Percentiles rank a stretch among this genome's conserved stretches.
Evolutionary conservation across 2,329 filamentous ascomycete genomes (phyloP).

Genomic region (Aureobasidium sp.): DNA sequence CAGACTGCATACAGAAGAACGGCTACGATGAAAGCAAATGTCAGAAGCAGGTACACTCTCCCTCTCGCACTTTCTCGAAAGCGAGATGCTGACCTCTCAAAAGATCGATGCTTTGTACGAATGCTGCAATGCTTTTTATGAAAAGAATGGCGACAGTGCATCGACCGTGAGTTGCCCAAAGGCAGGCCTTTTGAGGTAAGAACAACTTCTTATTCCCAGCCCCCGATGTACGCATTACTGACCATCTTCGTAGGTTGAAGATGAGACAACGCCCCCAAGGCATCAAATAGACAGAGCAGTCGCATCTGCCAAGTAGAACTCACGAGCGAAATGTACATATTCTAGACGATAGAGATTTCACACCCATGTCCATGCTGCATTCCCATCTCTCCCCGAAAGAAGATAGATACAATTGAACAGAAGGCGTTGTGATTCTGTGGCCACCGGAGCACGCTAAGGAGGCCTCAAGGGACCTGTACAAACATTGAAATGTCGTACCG

Average conservation of each 20-base stretch:
- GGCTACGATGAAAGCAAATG: slow-evolving; percentile 83
- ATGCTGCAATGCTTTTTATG: slow-evolving; percentile 87
- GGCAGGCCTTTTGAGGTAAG: slow-evolving; percentile 59
- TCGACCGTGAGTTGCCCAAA: slow-evolving; percentile 80
- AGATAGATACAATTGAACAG: slow-evolving; percentile 48
- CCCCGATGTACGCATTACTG: no score
- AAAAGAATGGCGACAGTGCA: slow-evolving; percentile 67
- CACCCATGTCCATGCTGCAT: slow-evolving; percentile 38
- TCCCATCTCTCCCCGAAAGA: slow-evolving; percentile 42
- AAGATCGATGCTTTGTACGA: slow-evolving; percentile 80
- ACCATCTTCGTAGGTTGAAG: no score
- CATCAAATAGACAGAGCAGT: slow-evolving; percentile 18
- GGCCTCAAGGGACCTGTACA: slow-evolving; percentile 78
- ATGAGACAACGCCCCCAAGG: slow-evolving; percentile 64
- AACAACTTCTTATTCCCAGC: no score
- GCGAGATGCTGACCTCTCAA: not conserved
- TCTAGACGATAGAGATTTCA: slow-evolving; percentile 30
- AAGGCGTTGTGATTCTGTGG: slow-evolving; percentile 72
- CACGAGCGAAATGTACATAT: slow-evolving; percentile 8
- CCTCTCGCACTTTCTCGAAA: not conserved
- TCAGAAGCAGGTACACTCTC: slow-evolving; percentile 43
- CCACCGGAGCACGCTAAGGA: slow-evolving; percentile 94
- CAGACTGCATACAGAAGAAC: slow-evolving; percentile 79
- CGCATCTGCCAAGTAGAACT: not conserved
- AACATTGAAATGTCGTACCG: slow-evolving; percentile 86